Evolutionary conservation across 495 filamentous ascomycete species (phyloP).

Genomic region (Antarctomyces pellizariae): DNA sequence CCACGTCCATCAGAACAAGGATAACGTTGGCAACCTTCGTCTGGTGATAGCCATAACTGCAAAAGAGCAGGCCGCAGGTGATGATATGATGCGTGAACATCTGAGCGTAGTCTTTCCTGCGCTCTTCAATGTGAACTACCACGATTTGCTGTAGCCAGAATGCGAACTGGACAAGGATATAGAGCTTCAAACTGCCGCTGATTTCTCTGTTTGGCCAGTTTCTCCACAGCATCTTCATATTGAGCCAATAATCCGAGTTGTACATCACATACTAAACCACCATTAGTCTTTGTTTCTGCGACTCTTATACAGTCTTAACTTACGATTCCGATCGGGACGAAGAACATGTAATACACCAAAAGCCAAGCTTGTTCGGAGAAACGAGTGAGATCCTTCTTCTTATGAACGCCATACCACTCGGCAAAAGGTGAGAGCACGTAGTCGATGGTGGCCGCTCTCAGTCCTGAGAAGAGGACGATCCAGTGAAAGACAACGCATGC

Average conservation of each 20-base stretch:
- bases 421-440: conserved; percentile 63
- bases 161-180: conserved; percentile 72
- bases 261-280: conserved; percentile 49
- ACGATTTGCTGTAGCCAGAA: conserved; percentile 92
- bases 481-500: conserved; percentile 55
- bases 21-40: conserved; percentile 77
- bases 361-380: conserved; percentile 92
- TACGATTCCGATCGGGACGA: conserved; percentile 74
- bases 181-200: conserved; percentile 56
- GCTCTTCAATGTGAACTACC: conserved; percentile 82
- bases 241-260: conserved; percentile 54
- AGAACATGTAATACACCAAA: conserved; percentile 49
- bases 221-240: conserved; percentile 58
- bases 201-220: conserved; percentile 60
- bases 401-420: conserved; percentile 38
- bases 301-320: conserved; percentile 13
- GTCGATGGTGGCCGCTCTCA: conserved; percentile 70
- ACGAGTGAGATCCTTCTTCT: conserved; percentile 46
- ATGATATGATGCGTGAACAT: conserved; percentile 92
- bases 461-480: conserved; percentile 62
- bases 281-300: conserved; percentile 3
- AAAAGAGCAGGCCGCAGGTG: conserved; percentile 55
- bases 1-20: conserved; percentile 78
- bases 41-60: conserved; percentile 62
- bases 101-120: conserved; percentile 82